A percentile compares a stretch with the other conserved stretches of the same genome.
These are phyloP conservation scores for Groenewaldozyma sp. DNA, from an alignment of 1,139 yeast species.

Conservation along the genomic window DNA sequence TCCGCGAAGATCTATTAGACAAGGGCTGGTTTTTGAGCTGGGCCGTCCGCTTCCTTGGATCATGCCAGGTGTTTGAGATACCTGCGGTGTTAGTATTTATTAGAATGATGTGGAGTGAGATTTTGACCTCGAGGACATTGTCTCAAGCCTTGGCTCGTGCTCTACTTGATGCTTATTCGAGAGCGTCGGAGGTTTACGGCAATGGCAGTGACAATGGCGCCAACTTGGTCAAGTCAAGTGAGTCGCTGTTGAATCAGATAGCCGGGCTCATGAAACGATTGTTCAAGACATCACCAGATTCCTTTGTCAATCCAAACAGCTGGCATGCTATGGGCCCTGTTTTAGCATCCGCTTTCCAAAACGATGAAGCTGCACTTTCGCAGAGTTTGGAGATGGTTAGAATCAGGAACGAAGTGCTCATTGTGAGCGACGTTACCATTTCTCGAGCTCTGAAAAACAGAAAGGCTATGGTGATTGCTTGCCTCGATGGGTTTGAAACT, in stretches of 20 bases:
- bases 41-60: slow-evolving; percentile 48
- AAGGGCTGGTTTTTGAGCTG: slow-evolving; percentile 52
- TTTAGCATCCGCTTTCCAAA: slow-evolving; percentile 34
- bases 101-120: slow-evolving; percentile 63
- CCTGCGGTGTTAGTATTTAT: slow-evolving; percentile 51
- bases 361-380: slow-evolving; percentile 16
- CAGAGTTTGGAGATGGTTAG: slow-evolving; percentile 27
- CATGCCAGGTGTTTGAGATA: slow-evolving; percentile 37
- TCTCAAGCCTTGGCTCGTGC: slow-evolving; percentile 25
- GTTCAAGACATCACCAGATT: slow-evolving; percentile 49
- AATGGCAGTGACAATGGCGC: slow-evolving; percentile 4
- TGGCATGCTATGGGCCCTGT: slow-evolving; percentile 60
- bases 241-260: slow-evolving; percentile 25
- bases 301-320: slow-evolving; percentile 65
- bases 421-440: slow-evolving; percentile 19
- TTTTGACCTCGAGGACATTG: slow-evolving; percentile 35
- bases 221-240: slow-evolving; percentile 26
- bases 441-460: slow-evolving; percentile 18
- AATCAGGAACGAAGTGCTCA: slow-evolving; percentile 23
- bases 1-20: slow-evolving; percentile 59
- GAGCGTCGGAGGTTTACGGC: slow-evolving; percentile 10
- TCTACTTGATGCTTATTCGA: slow-evolving; percentile 18
- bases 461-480: slow-evolving; percentile 13
- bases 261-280: slow-evolving; percentile 25
- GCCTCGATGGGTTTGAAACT: slow-evolving; percentile 16